Base-by-base conservation (phyloP, 2,329 filamentous ascomycete genomes). In the Emmonsiellopsis sp. region DNA sequence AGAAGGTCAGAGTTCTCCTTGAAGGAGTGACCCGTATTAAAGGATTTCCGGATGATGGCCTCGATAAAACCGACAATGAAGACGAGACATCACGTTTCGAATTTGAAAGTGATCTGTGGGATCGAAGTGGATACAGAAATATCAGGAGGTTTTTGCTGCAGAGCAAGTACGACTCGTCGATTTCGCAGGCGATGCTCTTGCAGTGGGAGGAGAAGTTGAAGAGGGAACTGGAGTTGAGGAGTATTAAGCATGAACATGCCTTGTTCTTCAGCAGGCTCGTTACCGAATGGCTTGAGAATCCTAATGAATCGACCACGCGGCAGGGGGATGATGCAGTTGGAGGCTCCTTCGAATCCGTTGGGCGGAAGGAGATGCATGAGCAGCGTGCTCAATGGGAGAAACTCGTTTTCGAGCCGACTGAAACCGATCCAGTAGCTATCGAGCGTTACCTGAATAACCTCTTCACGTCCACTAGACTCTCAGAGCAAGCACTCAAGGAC, bases 181-280 rank as follows among this genome's bases (percentile, higher is more conserved):
- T 83, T 16, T 77, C 78, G 0, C 60, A 72, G 9, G 60, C 65
- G 16, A 69, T 74, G 16, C 56, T 84, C 6, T 58, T 62, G 1
- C 70, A 73, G 43, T 80, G 76, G 65, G 73, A 82, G 57, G 57
- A 64, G 11, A 67, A 72, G 26, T 61, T 84, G n/a, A 66, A 73
- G 35, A 63, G 71, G 30, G 73, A 76, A 35, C 58, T 84, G 5
- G 63, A 71, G 11, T 68, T 75, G n/a, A 71, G 80, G 58, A 73
- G 73, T n/a, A 70, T 75, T 48, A 80, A 77, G 54, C 76, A 81
- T 58, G 72, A 79, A 15, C 79, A 81, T 61, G 80, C 80, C 0
- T 70, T 73, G 6, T 70, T 84, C 34, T 83, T 83, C 61, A 76
- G 77, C 15, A 65, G 74, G 40, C 64, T 84, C 26, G 76, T 81